Percentiles rank a stretch among this genome's conserved stretches.
phyloP scores from a whole-genome alignment of 371 early-diverging fungal genomes.

The Fennellomyces sp. region DNA sequence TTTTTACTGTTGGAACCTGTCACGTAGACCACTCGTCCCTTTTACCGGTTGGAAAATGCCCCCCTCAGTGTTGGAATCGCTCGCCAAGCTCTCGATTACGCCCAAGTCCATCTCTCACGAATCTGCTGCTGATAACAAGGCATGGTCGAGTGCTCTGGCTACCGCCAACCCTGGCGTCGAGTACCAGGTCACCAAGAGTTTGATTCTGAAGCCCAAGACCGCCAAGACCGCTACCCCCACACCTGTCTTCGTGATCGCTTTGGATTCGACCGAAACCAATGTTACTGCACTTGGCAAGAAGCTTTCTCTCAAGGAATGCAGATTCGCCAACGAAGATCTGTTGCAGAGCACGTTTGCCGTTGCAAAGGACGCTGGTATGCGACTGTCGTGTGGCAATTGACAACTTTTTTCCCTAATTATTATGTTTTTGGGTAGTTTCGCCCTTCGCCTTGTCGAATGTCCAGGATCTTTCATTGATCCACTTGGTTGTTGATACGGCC shows the following conservation, averaged over 20 bases:
- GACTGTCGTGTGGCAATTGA: too few relatives aligned
- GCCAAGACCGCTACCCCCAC: constrained; percentile 66
- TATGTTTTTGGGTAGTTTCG: constrained; percentile 45
- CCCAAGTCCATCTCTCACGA: constrained; percentile 55
- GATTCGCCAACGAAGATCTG: constrained; percentile 69
- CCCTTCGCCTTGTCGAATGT: constrained; percentile 66
- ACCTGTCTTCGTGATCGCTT: constrained; percentile 66
- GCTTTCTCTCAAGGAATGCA: constrained; percentile 68
- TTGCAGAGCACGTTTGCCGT: constrained; percentile 55
- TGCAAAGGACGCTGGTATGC: constrained; percentile 54
- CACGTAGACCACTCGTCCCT: not conserved
- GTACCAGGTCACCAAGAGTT: constrained; percentile 58
- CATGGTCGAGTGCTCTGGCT: constrained; percentile 55
- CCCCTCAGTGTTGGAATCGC: constrained; percentile 37
- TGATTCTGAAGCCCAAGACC: constrained; percentile 76
- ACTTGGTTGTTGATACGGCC: constrained; percentile 61
- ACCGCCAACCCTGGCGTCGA: constrained; percentile 18
- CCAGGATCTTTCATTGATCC: constrained; percentile 50
- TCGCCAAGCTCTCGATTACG: constrained; percentile 44
- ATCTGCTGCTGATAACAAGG: constrained; percentile 53
- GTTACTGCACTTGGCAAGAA: constrained; percentile 60
- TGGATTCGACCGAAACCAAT: constrained; percentile 56
- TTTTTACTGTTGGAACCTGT: not conserved
- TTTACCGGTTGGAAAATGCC: constrained; percentile 2
- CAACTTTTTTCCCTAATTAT: too few relatives aligned